Evolutionary conservation across 2,329 filamentous ascomycete genomes (phyloP), one percentile per base, ranked within the genome.

Genomic region (Colletotrichum truncatum): DNA sequence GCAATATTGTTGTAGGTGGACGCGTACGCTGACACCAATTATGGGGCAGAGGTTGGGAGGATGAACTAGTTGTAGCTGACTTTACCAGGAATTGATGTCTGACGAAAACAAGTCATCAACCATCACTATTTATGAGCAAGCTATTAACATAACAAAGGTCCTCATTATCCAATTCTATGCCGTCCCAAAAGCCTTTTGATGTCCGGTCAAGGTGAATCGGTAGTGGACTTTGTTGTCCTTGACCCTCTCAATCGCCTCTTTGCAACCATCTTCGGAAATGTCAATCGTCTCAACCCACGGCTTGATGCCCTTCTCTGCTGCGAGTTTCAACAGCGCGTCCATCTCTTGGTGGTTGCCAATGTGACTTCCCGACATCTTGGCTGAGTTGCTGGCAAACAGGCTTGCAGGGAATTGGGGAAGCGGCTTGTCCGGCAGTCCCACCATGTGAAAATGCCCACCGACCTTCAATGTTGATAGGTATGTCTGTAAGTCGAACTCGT

Each of bases 211-310:
- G 0, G 91, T 92, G 72, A 93, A 90, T 39, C 92, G 84, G 75
- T 93, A 95, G 32, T 85, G 84, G 12, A 94, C 89, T 74, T 92
- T 87, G 70, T 91, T 91, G 68, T 87, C 87, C 73, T 91, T 87
- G 53, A 94, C 86, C 68, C 89, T 84, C 75, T 89, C 84, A 16
- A 93, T 86, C 0, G 88, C 91, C 79, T 93, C 84, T 76, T 89
- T 89, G 73, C 91, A 89, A 0, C 88, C 90, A 69, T 88, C 83
- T 73, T 89, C 90, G 7, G 85, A 87, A 53, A 93, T 87, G 25
- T 87, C 81, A n/a, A 92, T 81, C 25, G 86, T 82, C 73, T 90
- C 81, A 18, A 91, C 83, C 84, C 84, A 87, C 0, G 86, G 82
- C 72, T 80, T 79, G 6, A 89, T 75, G 1, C 81, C 80, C 74